phyloP scores from a whole-genome alignment of 2,329 filamentous ascomycete species.

The Onygenales sp. region DNA sequence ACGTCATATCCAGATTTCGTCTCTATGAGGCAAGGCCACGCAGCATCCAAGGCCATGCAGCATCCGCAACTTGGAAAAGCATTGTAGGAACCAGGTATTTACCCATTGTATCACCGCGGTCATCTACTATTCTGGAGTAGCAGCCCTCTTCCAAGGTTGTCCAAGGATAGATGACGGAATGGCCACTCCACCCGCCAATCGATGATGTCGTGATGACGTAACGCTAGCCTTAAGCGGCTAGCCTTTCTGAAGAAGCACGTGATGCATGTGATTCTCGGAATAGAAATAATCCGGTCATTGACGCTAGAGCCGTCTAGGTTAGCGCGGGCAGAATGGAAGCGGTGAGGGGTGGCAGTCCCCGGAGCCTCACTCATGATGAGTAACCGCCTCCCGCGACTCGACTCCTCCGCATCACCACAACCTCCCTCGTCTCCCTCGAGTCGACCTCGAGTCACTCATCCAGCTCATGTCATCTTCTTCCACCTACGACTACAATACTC shows the following conservation, averaged over 20 bases:
- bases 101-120: no score
- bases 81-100: no score
- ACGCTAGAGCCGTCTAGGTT: neutral
- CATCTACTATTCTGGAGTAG: no score
- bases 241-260: neutral
- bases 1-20: neutral
- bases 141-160: no score
- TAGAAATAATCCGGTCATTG: neutral
- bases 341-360: neutral
- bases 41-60: no score
- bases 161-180: no score
- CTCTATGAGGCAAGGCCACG: neutral
- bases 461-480: neutral
- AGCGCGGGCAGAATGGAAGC: neutral
- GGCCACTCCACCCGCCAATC: neutral
- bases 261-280: neutral
- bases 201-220: slow-evolving; percentile 1
- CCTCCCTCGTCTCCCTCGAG: neutral
- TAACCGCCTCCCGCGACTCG: neutral
- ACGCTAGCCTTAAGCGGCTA: neutral
- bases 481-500: neutral
- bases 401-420: neutral
- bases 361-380: neutral
- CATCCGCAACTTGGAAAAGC: no score
- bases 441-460: neutral